phyloP scores from a whole-genome alignment of 345 rosid genomes.

The Cochlearia excelsa region DNA sequence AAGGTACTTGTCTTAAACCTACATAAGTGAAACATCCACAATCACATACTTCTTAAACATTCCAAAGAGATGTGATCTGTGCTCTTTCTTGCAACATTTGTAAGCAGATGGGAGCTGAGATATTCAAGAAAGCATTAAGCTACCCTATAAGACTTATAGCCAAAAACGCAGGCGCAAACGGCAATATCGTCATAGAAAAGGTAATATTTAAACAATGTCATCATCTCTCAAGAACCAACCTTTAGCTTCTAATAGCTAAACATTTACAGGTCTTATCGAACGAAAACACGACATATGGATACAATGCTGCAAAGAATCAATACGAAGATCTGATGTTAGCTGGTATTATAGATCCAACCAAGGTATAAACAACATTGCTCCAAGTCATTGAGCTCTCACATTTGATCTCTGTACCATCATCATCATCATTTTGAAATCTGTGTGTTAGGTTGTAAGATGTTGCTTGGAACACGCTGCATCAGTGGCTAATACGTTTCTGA shows the following conservation, averaged over 20 bases:
- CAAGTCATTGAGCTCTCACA: background rate
- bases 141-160: conserved; percentile 79
- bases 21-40: conserved; percentile 4
- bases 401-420: conserved; percentile 7
- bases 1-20: conserved; percentile 43
- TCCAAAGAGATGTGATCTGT: background rate
- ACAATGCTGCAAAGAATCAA: conserved; percentile 73
- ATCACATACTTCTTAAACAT: conserved; percentile 2
- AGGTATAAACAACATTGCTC: conserved; percentile 41
- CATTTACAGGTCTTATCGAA: conserved; percentile 54
- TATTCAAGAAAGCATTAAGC: conserved; percentile 75
- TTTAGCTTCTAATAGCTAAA: conserved; percentile 1
- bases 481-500: conserved; percentile 78
- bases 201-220: conserved; percentile 36
- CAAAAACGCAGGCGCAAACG: conserved; percentile 80
- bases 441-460: conserved; percentile 77
- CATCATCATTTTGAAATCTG: background rate
- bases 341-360: conserved; percentile 86
- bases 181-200: conserved; percentile 71
- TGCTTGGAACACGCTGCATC: conserved; percentile 91
- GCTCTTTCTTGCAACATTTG: conserved; percentile 1
- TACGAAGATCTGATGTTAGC: conserved; percentile 77
- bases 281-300: conserved; percentile 58
- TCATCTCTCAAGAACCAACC: conserved; percentile 6
- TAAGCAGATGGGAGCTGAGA: conserved; percentile 83